Base-by-base conservation (phyloP, 2,329 filamentous ascomycete genomes). In the Sporothrix luriei region DNA sequence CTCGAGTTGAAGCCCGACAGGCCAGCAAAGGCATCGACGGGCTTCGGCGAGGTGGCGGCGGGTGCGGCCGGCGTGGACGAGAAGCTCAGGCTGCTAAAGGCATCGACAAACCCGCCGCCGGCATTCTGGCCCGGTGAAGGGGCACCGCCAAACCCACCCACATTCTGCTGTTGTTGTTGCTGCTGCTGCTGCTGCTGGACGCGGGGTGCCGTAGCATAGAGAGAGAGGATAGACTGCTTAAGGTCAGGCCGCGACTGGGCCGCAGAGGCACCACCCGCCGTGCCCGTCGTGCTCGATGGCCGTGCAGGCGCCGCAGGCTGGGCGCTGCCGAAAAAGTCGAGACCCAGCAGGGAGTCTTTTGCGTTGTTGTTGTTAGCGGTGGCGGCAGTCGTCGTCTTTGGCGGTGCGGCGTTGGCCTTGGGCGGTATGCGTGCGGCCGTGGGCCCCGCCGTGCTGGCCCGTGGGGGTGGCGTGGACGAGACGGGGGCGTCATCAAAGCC, bases 191-290 rank as follows among this genome's bases (percentile, higher is more conserved):
- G 81, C 55, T 80, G 82, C 74, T 91, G 90, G n/a, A 92, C 88
- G 76, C 93, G 91, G 1, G 93, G 91, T 5, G 88, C 88, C 9
- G 92, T 91, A 13, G 94, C 93, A 78, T 99, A 99, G 19, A 99
- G 85, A 9, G 95, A 99, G 64, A 99, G 82, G 71, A 99, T 99
- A 2, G 94, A 98, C 79, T 97, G 94, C 81, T 99, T 99, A 71
- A 99, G 83, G 77, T 99, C 95, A 2, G 94, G 94, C 72, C 95
- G 86, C 59, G 93, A 96, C 75, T 91, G 89, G 14, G 85, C 85
- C 21, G 83, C 83, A 29, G 84, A 78, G 5, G 85, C 84, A n/a
- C 46, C 38, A 14, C 85, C 85, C 4, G 59, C 19, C 14, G 89
- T 86, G 21, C 90, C 88, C 4, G 90, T 87, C 24, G 92, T 93